Evolutionary conservation across 495 filamentous ascomycete species (phyloP), one percentile per base, ranked within the genome.

Genomic region (Aspergillus nidulans): DNA sequence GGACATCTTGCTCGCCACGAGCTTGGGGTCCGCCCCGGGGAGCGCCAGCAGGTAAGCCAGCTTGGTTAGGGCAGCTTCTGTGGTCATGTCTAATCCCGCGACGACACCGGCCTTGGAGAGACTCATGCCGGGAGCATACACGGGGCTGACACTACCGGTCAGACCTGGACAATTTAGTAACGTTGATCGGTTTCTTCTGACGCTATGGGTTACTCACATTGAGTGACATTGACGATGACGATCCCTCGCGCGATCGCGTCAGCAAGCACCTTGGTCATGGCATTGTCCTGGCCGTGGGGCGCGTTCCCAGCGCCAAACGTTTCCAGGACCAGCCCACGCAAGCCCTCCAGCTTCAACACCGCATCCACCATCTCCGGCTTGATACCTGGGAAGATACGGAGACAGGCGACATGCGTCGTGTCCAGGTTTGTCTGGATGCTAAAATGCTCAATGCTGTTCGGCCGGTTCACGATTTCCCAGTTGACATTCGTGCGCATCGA

Each of bases 271-370:
- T 85, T 85, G 41, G 88, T 95, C 67, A 98, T 76, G 43, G 84
- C 85, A 21, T 85, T 87, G 68, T 97, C 94, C 30, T 84, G 83
- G 6, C 90, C 90, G 28, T 84, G 85, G 1, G 94, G 94, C 0
- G 92, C 90, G 68, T 97, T 98, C 26, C 94, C 94, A 57, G 92
- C 89, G 26, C 94, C 94, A 69, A 97, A 98, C 0, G 94, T 97
- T 76, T 97, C 92, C 23, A 98, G 76, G 18, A 98, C 85, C 39
- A 98, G 71, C 0, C 94, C 94, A 47, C 86, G 82, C 10, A 98
- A 75, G 10, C 85, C 84, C 4, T 89, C 82, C n/a, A 94, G 69
- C 26, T 79, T 77, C 51, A 97, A 75, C 18, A 98, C 91, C 6
- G 86, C 88, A 65, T 95, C 90, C 13, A 98, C 82, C 90, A 98